Conservation (phyloP, 2,329 filamentous ascomycete genomes). For the Fusarium sp. region DNA sequence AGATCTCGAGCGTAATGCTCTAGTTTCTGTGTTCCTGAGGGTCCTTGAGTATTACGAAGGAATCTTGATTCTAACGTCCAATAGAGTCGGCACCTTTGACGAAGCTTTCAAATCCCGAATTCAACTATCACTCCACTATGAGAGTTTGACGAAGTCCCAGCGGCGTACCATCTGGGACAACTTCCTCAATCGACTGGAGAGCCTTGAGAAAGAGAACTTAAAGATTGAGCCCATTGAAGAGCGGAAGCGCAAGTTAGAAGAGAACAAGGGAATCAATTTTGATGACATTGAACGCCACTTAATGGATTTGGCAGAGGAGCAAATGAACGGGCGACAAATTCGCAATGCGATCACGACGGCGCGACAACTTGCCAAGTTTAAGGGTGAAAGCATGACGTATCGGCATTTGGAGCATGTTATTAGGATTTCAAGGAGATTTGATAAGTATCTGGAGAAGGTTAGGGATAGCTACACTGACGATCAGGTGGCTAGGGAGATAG, state of each 20-base stretch:
- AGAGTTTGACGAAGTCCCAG: constrained; percentile 37
- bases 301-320: constrained; percentile 48
- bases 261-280: constrained; percentile 6
- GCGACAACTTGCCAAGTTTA: constrained; percentile 42
- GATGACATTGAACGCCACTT: constrained; percentile 32
- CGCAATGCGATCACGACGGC: constrained; percentile 53
- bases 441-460: constrained; percentile 12
- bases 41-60: constrained; percentile 53
- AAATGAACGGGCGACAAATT: constrained; percentile 59
- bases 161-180: neutral
- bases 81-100: constrained; percentile 53
- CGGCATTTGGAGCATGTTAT: constrained; percentile 15
- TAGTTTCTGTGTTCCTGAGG: constrained; percentile 51
- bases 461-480: constrained; percentile 1
- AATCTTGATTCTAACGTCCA: constrained; percentile 54
- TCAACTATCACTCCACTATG: constrained; percentile 52
- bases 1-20: constrained; percentile 45
- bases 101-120: constrained; percentile 43
- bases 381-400: neutral
- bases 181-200: neutral
- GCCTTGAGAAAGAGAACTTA: rapidly evolving
- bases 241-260: neutral
- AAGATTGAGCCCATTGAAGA: neutral
- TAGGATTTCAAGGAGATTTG: constrained; percentile 11
- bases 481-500: neutral